Conservation (phyloP, 2,329 filamentous ascomycete genomes). For the Fusarium nygamai region DNA sequence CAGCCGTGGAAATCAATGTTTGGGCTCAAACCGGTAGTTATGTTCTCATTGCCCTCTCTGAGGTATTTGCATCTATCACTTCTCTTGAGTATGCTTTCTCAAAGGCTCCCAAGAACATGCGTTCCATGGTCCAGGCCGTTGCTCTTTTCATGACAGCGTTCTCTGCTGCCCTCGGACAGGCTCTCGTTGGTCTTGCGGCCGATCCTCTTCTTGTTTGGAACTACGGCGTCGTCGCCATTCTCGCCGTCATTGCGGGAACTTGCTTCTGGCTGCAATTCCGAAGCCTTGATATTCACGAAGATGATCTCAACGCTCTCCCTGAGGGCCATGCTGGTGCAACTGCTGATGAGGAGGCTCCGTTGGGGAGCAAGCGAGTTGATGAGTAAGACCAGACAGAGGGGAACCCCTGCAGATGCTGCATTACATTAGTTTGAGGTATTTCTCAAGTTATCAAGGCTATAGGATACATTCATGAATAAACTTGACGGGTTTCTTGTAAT, state of each 20-base stretch:
- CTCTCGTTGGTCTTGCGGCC: slow-evolving; percentile 51
- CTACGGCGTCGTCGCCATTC: slow-evolving; percentile 72
- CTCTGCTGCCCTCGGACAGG: slow-evolving; percentile 74
- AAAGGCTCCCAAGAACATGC: slow-evolving; percentile 81
- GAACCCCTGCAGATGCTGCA: background rate
- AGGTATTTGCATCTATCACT: slow-evolving; percentile 62
- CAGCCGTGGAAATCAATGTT: slow-evolving; percentile 63
- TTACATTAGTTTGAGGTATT: background rate
- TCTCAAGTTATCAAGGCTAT: background rate
- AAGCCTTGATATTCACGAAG: slow-evolving; percentile 70
- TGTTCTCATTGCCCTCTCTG: slow-evolving; percentile 59
- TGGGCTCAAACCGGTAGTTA: slow-evolving; percentile 66
- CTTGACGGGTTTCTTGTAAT: background rate
- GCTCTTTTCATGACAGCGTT: slow-evolving; percentile 76
- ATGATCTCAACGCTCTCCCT: slow-evolving; percentile 69
- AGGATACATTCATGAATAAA: background rate
- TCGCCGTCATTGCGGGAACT: slow-evolving; percentile 69
- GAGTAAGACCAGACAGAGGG: slow-evolving; percentile 2
- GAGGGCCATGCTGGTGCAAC: slow-evolving; percentile 46
- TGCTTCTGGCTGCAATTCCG: slow-evolving; percentile 75
- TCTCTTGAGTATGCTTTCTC: slow-evolving; percentile 80
- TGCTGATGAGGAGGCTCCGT: slow-evolving; percentile 34
- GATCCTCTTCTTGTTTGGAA: slow-evolving; percentile 80
- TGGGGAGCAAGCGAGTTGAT: slow-evolving; percentile 29
- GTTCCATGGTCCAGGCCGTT: slow-evolving; percentile 74